Conservation (phyloP, 352 stramenopile species). For the Pythium brachiatum region DNA sequence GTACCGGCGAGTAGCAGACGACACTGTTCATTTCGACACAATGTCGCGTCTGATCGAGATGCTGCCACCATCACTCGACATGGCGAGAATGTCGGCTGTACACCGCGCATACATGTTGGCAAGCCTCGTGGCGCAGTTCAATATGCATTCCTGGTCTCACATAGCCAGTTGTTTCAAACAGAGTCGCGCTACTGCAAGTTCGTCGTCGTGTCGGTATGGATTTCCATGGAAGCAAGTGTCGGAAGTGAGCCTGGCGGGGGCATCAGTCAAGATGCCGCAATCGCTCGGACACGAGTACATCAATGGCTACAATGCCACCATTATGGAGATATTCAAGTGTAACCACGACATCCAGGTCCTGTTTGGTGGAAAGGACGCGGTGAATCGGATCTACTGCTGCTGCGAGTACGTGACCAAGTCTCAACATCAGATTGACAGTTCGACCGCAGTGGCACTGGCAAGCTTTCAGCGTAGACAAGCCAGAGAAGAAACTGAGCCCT, state of each 20-base stretch:
- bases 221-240: background rate
- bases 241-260: background rate
- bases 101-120: background rate
- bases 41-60: constrained; percentile 7
- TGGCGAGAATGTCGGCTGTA: background rate
- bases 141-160: background rate
- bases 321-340: constrained; percentile 8
- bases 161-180: constrained; percentile 6
- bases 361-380: constrained; percentile 1
- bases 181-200: background rate
- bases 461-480: background rate
- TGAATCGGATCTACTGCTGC: constrained; percentile 14
- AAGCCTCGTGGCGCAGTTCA: background rate
- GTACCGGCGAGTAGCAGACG: background rate
- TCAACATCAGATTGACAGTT: background rate
- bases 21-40: background rate
- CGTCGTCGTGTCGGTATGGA: background rate
- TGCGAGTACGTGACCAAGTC: constrained; percentile 14
- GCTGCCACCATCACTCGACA: background rate
- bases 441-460: background rate
- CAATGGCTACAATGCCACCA: constrained; percentile 2
- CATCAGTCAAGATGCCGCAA: background rate
- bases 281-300: background rate
- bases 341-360: constrained; percentile 10
- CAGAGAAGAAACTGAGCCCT: background rate